Percentiles rank a stretch among this genome's conserved stretches.
Evolutionary conservation across 1,284 basidiomycete species (phyloP).

Genomic region (Stygiomarasmius scandens): DNA sequence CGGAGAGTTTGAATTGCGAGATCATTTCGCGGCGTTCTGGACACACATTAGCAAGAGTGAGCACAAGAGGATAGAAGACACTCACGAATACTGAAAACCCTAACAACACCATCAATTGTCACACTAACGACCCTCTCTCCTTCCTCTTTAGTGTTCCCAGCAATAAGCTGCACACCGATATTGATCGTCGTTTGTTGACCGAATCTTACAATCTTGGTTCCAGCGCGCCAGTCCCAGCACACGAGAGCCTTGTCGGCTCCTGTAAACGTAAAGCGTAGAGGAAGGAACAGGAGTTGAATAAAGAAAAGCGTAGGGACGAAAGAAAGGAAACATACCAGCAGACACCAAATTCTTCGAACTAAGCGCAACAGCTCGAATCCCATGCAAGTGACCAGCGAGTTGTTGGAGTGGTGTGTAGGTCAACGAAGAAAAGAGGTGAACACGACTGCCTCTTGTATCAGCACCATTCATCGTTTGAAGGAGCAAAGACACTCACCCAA

Average conservation of each 20-base stretch:
- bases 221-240: conserved; percentile 87
- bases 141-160: conserved; percentile 51
- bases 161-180: conserved; percentile 85
- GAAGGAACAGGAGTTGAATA: background rate
- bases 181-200: conserved; percentile 93
- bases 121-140: conserved; percentile 84
- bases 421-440: conserved; percentile 79
- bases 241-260: conserved; percentile 77
- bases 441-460: conserved; percentile 50
- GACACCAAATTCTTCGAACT: conserved; percentile 85
- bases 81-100: conserved; percentile 87
- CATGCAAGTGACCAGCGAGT: conserved; percentile 81
- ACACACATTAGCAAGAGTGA: conserved; percentile 7
- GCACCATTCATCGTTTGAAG: too few relatives aligned
- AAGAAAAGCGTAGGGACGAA: background rate
- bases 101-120: conserved; percentile 89
- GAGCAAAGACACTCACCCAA: conserved; percentile 79
- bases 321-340: conserved; percentile 54
- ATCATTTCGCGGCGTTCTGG: conserved; percentile 83
- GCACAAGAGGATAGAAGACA: conserved; percentile 12
- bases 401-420: conserved; percentile 83
- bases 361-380: conserved; percentile 85
- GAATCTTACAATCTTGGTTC: conserved; percentile 86
- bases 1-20: conserved; percentile 84
- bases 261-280: background rate